These are phyloP conservation scores for Claviceps pazoutovae DNA, from an alignment of 2,329 filamentous ascomycete species.

Conservation along the genomic window DNA sequence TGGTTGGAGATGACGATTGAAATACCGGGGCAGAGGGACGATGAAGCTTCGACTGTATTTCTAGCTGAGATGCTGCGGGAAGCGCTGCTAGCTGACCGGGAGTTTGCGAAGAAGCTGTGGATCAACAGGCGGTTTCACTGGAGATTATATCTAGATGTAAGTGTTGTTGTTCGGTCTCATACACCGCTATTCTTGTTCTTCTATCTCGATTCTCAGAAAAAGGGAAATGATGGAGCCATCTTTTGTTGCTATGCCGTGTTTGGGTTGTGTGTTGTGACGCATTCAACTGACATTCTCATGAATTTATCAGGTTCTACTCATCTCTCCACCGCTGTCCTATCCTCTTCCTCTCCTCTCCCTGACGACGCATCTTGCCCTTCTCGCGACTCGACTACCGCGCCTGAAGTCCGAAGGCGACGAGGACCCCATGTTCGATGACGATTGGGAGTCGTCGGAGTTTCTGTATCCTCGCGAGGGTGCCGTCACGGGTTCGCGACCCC, in stretches of 20 bases:
- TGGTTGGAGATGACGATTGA: conserved; percentile 91
- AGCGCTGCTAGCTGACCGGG: conserved; percentile 61
- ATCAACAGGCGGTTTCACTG: conserved; percentile 93
- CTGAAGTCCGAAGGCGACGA: conserved; percentile 85
- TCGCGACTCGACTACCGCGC: conserved; percentile 70
- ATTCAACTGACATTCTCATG: too few species aligned
- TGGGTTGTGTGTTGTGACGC: not conserved
- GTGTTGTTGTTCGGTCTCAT: conserved; percentile 19
- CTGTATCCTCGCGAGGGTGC: conserved; percentile 50
- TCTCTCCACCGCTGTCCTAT: conserved; percentile 86
- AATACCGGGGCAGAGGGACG: conserved; percentile 80
- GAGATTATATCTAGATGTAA: conserved; percentile 87
- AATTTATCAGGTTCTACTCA: conserved; percentile 61
- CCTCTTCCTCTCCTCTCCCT: conserved; percentile 85
- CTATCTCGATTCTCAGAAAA: not conserved
- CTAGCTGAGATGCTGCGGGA: conserved; percentile 79
- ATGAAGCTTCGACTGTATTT: conserved; percentile 80
- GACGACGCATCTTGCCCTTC: conserved; percentile 83
- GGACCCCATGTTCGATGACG: conserved; percentile 94
- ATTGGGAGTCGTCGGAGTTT: conserved; percentile 74
- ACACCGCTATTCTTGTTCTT: not conserved
- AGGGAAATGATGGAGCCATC: not conserved
- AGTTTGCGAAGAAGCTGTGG: conserved; percentile 56
- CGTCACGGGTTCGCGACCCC: conserved; percentile 42
- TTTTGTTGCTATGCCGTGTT: not conserved